A percentile compares a stretch with the other conserved stretches of the same genome.
phyloP scores from a whole-genome alignment of 805 yeast genomes.

The Candida oleophila region DNA sequence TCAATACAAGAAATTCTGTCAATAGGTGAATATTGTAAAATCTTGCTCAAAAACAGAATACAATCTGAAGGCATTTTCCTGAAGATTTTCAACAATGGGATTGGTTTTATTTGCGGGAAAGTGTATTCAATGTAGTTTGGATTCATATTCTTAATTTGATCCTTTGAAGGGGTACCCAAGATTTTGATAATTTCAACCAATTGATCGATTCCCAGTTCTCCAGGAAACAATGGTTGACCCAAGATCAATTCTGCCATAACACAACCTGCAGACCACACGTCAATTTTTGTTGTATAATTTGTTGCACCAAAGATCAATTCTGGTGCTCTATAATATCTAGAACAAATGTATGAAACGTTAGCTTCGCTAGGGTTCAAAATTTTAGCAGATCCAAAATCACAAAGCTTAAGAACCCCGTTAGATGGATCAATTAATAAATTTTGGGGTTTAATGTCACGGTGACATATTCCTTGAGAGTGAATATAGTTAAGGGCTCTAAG shows the following conservation, averaged over 20 bases:
- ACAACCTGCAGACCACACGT: conserved; percentile 97
- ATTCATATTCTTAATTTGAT: conserved; percentile 91
- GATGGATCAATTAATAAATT: conserved; percentile 84
- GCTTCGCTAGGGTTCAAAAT: conserved; percentile 87
- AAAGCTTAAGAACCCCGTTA: conserved; percentile 80
- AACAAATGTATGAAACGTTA: conserved; percentile 93
- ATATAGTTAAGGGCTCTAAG: conserved; percentile 77
- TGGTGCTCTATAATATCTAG: conserved; percentile 96
- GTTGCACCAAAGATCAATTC: conserved; percentile 97
- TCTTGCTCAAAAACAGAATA: conserved; percentile 52
- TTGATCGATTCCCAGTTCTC: conserved; percentile 97
- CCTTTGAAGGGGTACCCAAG: conserved; percentile 91
- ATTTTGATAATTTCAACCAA: conserved; percentile 94
- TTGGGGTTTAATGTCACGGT: conserved; percentile 91
- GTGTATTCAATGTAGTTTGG: conserved; percentile 97
- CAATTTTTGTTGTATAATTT: conserved; percentile 93
- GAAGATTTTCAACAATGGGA: conserved; percentile 67
- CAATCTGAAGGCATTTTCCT: conserved; percentile 54
- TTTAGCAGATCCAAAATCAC: conserved; percentile 97
- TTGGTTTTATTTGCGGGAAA: conserved; percentile 84
- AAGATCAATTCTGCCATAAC: conserved; percentile 95
- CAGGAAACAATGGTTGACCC: conserved; percentile 97
- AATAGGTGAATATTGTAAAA: conserved; percentile 68
- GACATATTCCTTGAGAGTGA: conserved; percentile 80
- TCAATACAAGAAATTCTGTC: conserved; percentile 60